phyloP scores from a whole-genome alignment of 2,329 filamentous ascomycete species.

The Colletotrichum camelliae region DNA sequence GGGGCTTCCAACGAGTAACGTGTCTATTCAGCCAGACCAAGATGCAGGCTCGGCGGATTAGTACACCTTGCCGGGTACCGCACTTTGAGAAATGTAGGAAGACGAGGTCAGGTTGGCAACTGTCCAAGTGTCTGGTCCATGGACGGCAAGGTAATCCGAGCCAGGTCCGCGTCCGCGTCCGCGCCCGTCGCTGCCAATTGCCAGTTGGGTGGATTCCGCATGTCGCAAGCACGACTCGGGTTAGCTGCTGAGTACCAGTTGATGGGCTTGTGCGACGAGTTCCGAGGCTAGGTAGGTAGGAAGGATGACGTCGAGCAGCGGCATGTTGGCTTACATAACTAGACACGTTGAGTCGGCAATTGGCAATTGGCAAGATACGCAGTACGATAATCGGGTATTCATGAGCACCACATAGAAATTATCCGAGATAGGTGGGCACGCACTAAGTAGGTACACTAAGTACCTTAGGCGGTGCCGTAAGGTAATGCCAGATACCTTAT shows the following conservation, averaged over 20 bases:
- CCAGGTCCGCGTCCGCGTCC: background rate
- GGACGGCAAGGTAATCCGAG: background rate
- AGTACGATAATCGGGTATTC: background rate
- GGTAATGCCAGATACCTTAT: background rate
- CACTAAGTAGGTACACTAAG: background rate
- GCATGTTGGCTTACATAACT: background rate
- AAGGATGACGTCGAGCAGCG: background rate
- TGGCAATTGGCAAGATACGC: background rate
- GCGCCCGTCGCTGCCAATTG: background rate
- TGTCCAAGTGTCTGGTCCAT: background rate
- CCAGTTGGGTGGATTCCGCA: background rate
- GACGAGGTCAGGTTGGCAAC: background rate
- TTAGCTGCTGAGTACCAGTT: background rate
- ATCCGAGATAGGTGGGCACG: background rate
- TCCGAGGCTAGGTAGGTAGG: background rate
- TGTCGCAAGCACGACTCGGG: background rate
- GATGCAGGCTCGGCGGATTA: background rate
- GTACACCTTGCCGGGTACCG: background rate
- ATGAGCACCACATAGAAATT: background rate
- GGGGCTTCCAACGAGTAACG: background rate
- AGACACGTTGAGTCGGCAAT: background rate
- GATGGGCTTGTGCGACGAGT: background rate
- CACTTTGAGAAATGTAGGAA: background rate
- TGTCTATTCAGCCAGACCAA: background rate
- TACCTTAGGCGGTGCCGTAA: background rate